Percentiles rank a stretch among this genome's conserved stretches.
Evolutionary conservation across 2,329 filamentous ascomycete genomes (phyloP).

Genomic region (Furcasterigmium furcatum): DNA sequence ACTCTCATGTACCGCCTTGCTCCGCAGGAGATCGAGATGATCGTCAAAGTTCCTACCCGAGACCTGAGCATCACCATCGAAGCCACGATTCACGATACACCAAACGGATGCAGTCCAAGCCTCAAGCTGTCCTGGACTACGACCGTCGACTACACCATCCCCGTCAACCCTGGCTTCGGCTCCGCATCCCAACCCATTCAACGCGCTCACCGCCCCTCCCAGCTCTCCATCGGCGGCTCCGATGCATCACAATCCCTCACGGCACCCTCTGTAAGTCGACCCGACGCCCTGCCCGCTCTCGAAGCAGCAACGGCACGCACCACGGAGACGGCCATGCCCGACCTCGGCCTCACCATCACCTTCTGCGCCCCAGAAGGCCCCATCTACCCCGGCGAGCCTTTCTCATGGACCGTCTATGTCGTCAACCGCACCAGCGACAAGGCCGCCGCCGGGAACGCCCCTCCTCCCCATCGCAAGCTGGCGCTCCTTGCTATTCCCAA

Average conservation of each 20-base stretch:
- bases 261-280: conserved; percentile 53
- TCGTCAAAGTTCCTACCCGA: conserved; percentile 42
- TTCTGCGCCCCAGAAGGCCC: conserved; percentile 58
- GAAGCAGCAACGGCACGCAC: conserved; percentile 47
- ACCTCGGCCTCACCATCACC: conserved; percentile 73
- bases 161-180: conserved; percentile 62
- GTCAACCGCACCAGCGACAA: conserved; percentile 63
- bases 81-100: conserved; percentile 54
- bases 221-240: conserved; percentile 59
- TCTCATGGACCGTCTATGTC: conserved; percentile 71
- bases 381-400: conserved; percentile 62
- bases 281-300: conserved; percentile 57
- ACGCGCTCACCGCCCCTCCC: conserved; percentile 58
- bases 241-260: conserved; percentile 50
- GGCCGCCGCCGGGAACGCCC: conserved; percentile 14
- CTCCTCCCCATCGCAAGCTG: conserved; percentile 57
- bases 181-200: conserved; percentile 55
- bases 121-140: conserved; percentile 68
- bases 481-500: conserved; percentile 66
- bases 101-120: conserved; percentile 55
- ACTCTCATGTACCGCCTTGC: conserved; percentile 69
- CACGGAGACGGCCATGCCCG: conserved; percentile 45
- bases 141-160: conserved; percentile 64
- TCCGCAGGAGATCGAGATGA: conserved; percentile 43
- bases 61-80: conserved; percentile 59